These are phyloP conservation scores for Camellia sinensis DNA, from an alignment of 148 eudicot species.

Conservation along the genomic window DNA sequence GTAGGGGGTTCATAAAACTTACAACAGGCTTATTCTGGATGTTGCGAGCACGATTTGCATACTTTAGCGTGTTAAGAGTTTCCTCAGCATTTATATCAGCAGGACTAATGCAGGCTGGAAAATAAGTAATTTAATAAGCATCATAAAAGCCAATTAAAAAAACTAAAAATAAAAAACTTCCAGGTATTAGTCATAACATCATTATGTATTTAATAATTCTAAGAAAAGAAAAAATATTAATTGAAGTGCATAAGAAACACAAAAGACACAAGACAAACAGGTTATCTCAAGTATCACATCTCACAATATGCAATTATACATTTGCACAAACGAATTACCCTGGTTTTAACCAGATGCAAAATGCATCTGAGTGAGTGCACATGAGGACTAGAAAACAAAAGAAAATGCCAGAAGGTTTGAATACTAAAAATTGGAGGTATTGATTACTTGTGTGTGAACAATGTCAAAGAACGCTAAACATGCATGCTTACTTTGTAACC, in stretches of 20 bases:
- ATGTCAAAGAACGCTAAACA: neutral
- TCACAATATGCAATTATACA: neutral
- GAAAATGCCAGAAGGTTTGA: neutral
- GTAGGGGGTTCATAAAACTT: conserved; percentile 26
- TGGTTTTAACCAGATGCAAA: neutral
- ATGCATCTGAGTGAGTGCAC: neutral
- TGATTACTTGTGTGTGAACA: neutral
- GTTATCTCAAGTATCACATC: neutral
- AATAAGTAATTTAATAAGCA: conserved; percentile 8
- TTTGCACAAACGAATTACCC: neutral
- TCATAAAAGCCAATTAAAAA: conserved; percentile 8
- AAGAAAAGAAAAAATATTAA: neutral
- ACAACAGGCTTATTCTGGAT: conserved; percentile 97
- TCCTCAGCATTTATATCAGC: conserved; percentile 99
- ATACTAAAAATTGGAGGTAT: neutral
- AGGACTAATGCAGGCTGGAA: conserved; percentile 97
- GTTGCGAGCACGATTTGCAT: conserved; percentile 98
- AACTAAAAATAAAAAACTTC: neutral
- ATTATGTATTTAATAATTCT: conserved; percentile 8
- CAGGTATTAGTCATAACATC: neutral
- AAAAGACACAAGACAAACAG: neutral
- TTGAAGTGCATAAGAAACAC: conserved; percentile 3
- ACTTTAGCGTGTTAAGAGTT: conserved; percentile 97
- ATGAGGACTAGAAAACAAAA: neutral
- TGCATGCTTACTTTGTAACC: neutral